Evolutionary conservation across 139 green algal genomes (phyloP), one percentile per base, ranked within the genome.

Genomic region (Haematococcus sp.): DNA sequence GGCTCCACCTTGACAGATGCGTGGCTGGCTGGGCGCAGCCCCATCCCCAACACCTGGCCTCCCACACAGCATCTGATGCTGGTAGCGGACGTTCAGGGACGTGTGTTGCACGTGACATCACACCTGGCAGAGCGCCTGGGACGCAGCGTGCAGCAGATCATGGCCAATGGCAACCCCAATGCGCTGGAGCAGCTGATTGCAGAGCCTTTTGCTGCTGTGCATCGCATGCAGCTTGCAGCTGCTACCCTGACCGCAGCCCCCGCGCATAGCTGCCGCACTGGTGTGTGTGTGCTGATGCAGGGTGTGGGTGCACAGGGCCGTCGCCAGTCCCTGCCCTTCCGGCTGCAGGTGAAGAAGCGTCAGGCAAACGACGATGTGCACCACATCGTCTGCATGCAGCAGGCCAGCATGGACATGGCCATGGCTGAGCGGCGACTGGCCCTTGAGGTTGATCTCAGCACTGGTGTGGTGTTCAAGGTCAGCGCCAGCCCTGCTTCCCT

Each of bases 21-120:
- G 7, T 49, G 40, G 40, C 40, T 49, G 40, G 40, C 40, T 11
- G 11, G 40, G 7, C 40, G 11, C 7, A 19, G 7, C 7, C 40
- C 40, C 7, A 11, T 49, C 7, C 40, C 40, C 11, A 49, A 49
- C 11, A 11, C 11, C 7, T 49, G 40, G 40, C 40, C 40, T 7
- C 40, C 40, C 17, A 23, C 58, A 16, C 44, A 69, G 25, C 76
- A 77, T 34, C 40, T 80, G 65, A 66, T 86, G 43, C 76, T 87
- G 70, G 81, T 82, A 0, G 64, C 71, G 0, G 81, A 87, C 77
- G 46, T 68, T 71, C 79, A 75, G 67, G 81, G 81, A 25, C 70
- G 67, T 34, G 77, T 87, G 43, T 63, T 68, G 52, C 81, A 84
- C 68, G 63, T 77, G 56, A 87, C 75, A 32, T 78, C 32, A 52